Conservation (phyloP, 179 eudicot genomes). For the Camellia oleifera region DNA sequence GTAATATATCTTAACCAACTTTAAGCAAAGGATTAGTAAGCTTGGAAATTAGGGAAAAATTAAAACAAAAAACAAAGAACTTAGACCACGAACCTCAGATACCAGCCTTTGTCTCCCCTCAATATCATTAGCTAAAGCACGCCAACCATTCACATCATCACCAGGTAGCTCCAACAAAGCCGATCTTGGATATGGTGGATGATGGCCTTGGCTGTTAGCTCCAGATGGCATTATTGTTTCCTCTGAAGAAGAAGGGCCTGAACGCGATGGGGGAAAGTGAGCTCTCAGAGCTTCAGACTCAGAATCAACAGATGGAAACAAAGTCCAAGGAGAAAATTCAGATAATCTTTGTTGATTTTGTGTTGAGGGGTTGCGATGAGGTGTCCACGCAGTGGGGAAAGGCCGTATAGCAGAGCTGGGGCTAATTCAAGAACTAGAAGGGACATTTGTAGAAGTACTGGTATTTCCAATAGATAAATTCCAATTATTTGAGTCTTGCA, state of each 20-base stretch:
- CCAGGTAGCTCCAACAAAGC: slow-evolving; percentile 28
- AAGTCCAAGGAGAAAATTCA: slow-evolving; percentile 33
- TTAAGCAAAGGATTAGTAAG: neutral
- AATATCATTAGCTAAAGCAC: slow-evolving; percentile 33
- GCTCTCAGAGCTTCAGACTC: slow-evolving; percentile 39
- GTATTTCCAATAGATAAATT: slow-evolving; percentile 30
- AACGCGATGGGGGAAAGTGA: slow-evolving; percentile 21
- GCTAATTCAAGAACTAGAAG: slow-evolving; percentile 25
- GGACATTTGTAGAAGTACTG: slow-evolving; percentile 19
- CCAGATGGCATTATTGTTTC: slow-evolving; percentile 28
- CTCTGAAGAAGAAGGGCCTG: slow-evolving; percentile 24
- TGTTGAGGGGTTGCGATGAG: slow-evolving; percentile 31
- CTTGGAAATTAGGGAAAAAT: neutral
- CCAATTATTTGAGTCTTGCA: slow-evolving; percentile 37
- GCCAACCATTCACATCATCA: slow-evolving; percentile 41
- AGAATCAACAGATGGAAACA: slow-evolving; percentile 32
- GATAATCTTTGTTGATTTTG: slow-evolving; percentile 21
- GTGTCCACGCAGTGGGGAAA: slow-evolving; percentile 21
- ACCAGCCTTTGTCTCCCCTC: slow-evolving; percentile 44
- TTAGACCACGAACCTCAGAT: slow-evolving; percentile 28
- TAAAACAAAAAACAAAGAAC: neutral
- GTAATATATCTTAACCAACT: neutral
- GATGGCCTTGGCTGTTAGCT: slow-evolving; percentile 24
- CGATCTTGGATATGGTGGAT: slow-evolving; percentile 22
- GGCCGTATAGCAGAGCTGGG: slow-evolving; percentile 18